These are phyloP conservation scores for Zalerion maritima DNA, from an alignment of 495 filamentous ascomycete species.

Conservation along the genomic window DNA sequence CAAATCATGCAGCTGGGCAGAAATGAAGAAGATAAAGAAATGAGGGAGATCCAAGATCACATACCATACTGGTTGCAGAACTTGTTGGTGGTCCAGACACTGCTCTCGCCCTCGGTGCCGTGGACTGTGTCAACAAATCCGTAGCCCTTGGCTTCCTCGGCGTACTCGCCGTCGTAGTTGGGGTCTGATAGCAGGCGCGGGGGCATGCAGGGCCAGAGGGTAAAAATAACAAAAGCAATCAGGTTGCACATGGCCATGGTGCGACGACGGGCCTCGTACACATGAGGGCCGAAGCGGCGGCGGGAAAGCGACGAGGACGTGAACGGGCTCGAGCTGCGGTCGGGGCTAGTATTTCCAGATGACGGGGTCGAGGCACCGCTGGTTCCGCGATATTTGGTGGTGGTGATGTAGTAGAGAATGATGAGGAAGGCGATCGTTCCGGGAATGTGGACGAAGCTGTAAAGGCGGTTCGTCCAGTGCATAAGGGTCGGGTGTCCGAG, in stretches of 20 bases:
- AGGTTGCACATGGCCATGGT: slow-evolving; percentile 65
- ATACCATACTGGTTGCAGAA: slow-evolving; percentile 48
- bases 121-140: slow-evolving; percentile 69
- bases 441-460: slow-evolving; percentile 73
- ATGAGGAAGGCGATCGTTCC: slow-evolving; percentile 59
- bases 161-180: slow-evolving; percentile 24
- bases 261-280: slow-evolving; percentile 48
- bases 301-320: slow-evolving; percentile 9
- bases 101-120: slow-evolving; percentile 41
- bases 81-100: slow-evolving; percentile 59
- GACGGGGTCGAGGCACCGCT: slow-evolving; percentile 9
- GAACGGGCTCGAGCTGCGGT: too few relatives aligned
- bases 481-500: slow-evolving; percentile 27
- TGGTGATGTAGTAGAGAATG: slow-evolving; percentile 53
- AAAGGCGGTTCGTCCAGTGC: slow-evolving; percentile 46
- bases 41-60: too few relatives aligned
- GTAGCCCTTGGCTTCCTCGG: slow-evolving; percentile 37
- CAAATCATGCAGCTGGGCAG: too few relatives aligned
- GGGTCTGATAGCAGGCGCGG: slow-evolving; percentile 51
- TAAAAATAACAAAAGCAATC: slow-evolving; percentile 64
- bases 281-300: slow-evolving; percentile 29
- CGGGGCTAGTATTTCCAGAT: slow-evolving; percentile 18
- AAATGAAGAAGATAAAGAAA: too few relatives aligned
- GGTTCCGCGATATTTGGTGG: slow-evolving; percentile 30
- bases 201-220: slow-evolving; percentile 69